phyloP scores from a whole-genome alignment of 495 filamentous ascomycete species.

The Penicillium subrubescens region DNA sequence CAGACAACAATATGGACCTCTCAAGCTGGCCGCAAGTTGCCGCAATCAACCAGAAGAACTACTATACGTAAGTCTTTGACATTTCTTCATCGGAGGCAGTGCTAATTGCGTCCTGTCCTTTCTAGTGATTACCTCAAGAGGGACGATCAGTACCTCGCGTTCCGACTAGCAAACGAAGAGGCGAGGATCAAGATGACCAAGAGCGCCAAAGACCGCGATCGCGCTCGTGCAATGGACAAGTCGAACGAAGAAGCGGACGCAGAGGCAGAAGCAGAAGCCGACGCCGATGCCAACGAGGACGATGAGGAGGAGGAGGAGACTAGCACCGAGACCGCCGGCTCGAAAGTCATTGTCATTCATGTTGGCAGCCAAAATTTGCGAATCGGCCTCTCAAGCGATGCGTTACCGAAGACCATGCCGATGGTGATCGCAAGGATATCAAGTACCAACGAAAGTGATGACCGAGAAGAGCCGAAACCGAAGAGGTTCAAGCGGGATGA shows the following conservation, averaged over 20 bases:
- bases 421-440: slow-evolving; percentile 87
- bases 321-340: slow-evolving; percentile 66
- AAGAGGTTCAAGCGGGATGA: slow-evolving; percentile 81
- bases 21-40: slow-evolving; percentile 90
- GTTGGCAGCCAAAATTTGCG: slow-evolving; percentile 97
- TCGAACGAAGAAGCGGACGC: slow-evolving; percentile 34
- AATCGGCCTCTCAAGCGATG: slow-evolving; percentile 91
- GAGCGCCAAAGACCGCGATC: slow-evolving; percentile 82
- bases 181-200: slow-evolving; percentile 75
- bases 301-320: slow-evolving; percentile 60
- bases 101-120: slow-evolving; percentile 11
- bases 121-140: slow-evolving; percentile 92
- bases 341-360: slow-evolving; percentile 94
- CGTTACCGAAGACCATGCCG: slow-evolving; percentile 87
- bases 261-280: slow-evolving; percentile 51
- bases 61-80: slow-evolving; percentile 81
- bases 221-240: slow-evolving; percentile 73
- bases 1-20: slow-evolving; percentile 95
- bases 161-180: slow-evolving; percentile 83
- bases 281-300: slow-evolving; percentile 65
- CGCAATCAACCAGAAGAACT: slow-evolving; percentile 99
- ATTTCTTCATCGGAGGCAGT: background rate
- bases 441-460: slow-evolving; percentile 76
- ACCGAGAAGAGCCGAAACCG: slow-evolving; percentile 78
- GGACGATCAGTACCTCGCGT: slow-evolving; percentile 91